Conservation (phyloP, 371 early-diverging fungal genomes). For the Lichtheimia corymbifera region DNA sequence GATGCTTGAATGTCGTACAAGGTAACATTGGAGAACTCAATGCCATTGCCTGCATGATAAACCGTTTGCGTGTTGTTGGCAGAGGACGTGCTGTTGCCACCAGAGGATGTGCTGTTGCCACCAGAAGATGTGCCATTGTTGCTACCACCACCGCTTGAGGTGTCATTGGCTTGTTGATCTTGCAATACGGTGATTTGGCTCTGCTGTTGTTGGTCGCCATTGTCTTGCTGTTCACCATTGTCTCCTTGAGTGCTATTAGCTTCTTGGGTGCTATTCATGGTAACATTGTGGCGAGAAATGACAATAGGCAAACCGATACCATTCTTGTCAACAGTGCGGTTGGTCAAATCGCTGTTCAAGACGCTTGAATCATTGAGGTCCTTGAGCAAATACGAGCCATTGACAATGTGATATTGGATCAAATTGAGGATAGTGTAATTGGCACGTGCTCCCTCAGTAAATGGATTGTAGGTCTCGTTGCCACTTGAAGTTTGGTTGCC, state of each 20-base stretch:
- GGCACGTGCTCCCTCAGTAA: slow-evolving; percentile 8
- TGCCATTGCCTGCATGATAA: slow-evolving; percentile 32
- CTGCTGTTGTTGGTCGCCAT: slow-evolving; percentile 7
- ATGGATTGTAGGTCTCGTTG: slow-evolving; percentile 5
- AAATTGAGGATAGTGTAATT: slow-evolving; percentile 27
- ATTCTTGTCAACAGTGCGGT: slow-evolving; percentile 20
- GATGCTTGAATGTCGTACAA: slow-evolving; percentile 28
- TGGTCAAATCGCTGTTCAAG: slow-evolving; percentile 25
- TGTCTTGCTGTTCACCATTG: not conserved
- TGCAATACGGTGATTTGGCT: not conserved
- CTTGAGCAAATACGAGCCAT: slow-evolving; percentile 20
- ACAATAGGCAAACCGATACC: slow-evolving; percentile 30
- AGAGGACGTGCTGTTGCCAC: slow-evolving; percentile 3
- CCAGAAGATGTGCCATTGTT: not conserved
- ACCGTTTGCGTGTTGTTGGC: not conserved
- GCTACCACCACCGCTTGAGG: not conserved
- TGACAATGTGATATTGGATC: slow-evolving; percentile 34
- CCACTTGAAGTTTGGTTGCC: slow-evolving; percentile 3
- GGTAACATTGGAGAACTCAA: slow-evolving; percentile 19
- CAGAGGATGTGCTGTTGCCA: not conserved
- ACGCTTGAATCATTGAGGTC: slow-evolving; percentile 19
- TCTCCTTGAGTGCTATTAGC: not conserved
- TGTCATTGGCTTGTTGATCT: slow-evolving; percentile 1
- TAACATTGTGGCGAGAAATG: slow-evolving; percentile 16
- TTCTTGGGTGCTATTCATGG: slow-evolving; percentile 8